These are phyloP conservation scores for Metschnikowia kofuensis DNA, from an alignment of 805 yeast species.

Conservation along the genomic window DNA sequence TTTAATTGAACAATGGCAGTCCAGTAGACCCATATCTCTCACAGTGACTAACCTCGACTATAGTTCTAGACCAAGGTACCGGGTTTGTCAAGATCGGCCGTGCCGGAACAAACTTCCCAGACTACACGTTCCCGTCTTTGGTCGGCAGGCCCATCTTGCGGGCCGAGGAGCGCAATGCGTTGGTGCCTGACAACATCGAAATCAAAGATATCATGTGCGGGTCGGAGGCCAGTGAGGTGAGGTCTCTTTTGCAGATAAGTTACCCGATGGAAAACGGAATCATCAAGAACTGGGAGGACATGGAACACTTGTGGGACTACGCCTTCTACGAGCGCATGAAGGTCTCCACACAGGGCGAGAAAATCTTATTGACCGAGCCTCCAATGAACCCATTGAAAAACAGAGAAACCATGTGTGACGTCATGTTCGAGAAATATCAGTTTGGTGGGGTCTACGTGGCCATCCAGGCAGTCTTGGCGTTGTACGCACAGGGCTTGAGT, in stretches of 20 bases:
- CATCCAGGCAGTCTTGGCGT: constrained; percentile 95
- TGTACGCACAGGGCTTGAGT: constrained; percentile 94
- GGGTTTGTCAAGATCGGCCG: constrained; percentile 97
- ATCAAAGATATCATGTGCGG: constrained; percentile 98
- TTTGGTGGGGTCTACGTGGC: constrained; percentile 95
- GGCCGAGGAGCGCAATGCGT: constrained; percentile 81
- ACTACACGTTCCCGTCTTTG: constrained; percentile 92
- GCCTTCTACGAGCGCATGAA: constrained; percentile 91
- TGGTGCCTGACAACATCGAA: constrained; percentile 58
- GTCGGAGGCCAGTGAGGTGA: constrained; percentile 85
- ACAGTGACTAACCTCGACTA: background rate
- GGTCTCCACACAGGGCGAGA: constrained; percentile 67
- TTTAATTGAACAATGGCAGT: no score
- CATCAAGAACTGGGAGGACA: constrained; percentile 94
- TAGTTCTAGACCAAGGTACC: constrained; percentile 97
- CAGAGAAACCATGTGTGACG: constrained; percentile 87
- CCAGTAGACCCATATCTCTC: background rate
- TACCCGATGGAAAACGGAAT: constrained; percentile 99
- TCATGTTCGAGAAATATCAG: constrained; percentile 87
- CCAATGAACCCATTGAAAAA: constrained; percentile 95
- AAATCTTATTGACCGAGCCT: constrained; percentile 90
- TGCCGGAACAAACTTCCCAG: constrained; percentile 96
- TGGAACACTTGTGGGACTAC: constrained; percentile 98
- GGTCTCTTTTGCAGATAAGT: constrained; percentile 87
- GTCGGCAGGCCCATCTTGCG: constrained; percentile 96